phyloP scores from a whole-genome alignment of 2,329 filamentous ascomycete genomes.

The Alternaria postmessia region DNA sequence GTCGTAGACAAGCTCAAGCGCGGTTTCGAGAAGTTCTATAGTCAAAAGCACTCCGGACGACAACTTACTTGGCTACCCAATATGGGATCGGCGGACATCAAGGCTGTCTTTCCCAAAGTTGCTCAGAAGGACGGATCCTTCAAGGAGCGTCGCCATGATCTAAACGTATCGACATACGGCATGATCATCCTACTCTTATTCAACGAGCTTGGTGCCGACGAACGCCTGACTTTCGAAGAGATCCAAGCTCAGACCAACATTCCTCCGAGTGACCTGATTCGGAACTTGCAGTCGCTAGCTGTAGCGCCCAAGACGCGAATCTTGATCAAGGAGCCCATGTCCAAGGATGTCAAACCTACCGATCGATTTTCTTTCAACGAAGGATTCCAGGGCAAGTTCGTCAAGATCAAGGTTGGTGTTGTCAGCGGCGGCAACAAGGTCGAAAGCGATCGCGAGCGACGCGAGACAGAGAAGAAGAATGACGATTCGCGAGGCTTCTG shows the following conservation, averaged over 20 bases:
- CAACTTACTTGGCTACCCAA: slow-evolving; percentile 82
- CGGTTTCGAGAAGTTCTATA: slow-evolving; percentile 89
- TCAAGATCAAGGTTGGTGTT: slow-evolving; percentile 89
- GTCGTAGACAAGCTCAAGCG: slow-evolving; percentile 78
- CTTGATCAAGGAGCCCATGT: slow-evolving; percentile 79
- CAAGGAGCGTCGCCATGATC: slow-evolving; percentile 79
- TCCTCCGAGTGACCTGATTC: slow-evolving; percentile 73
- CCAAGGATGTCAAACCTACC: slow-evolving; percentile 76
- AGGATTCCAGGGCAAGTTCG: slow-evolving; percentile 79
- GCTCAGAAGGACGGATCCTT: slow-evolving; percentile 72
- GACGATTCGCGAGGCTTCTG: slow-evolving; percentile 74
- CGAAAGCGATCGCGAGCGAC: slow-evolving; percentile 73
- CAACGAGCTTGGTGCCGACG: slow-evolving; percentile 71
- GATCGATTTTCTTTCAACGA: slow-evolving; percentile 87
- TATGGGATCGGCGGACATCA: slow-evolving; percentile 86
- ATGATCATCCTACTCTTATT: slow-evolving; percentile 92
- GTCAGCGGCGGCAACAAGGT: slow-evolving; percentile 84
- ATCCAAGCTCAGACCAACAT: slow-evolving; percentile 86
- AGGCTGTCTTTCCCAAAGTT: slow-evolving; percentile 76
- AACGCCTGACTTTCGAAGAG: slow-evolving; percentile 71
- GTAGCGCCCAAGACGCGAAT: slow-evolving; percentile 85
- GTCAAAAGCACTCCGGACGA: slow-evolving; percentile 84
- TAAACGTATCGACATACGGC: slow-evolving; percentile 90
- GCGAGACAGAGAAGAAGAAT: slow-evolving; percentile 78
- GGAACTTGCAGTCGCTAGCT: slow-evolving; percentile 81